Evolutionary conservation across 768 basidiomycete genomes (phyloP), one percentile per base, ranked within the genome.

Genomic region (Sarcodon aspratus): DNA sequence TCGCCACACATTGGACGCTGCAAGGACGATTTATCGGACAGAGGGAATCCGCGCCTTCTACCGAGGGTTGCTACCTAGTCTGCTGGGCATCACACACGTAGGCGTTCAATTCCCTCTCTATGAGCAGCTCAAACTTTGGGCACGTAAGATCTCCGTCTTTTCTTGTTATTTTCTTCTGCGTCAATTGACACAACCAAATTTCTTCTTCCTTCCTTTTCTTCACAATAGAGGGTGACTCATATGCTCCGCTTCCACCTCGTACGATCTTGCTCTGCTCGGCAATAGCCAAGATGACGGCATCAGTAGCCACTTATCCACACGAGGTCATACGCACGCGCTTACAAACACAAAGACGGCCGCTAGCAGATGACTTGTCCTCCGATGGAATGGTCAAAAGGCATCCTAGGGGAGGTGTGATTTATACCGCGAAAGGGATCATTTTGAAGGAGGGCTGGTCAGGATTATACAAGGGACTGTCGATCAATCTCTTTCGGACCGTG

Each of bases 321-420:
- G 96, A 99, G 65, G 96, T 99, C 40, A 75, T 99, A 34, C 86
- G 96, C n/a, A 98, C 96, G n/a, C 80, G 95, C 6, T 67, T 98
- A 44, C 96, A 99, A 65, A 94, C 95, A 3, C 79, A 83, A 56
- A 73, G 78, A 50, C 76, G 79, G 46, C 83, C 79, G 42, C 69
- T 86, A 44, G 79, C 79, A 11, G 76, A 79, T 47, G 40, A 42
- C 40, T 17, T 42, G 40, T 42, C 40, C 15, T 42, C 40, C 8
- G 40, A 42, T 42, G 78, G 79, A 21, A 77, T 80, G 76, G 56
- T 80, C 57, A 76, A 72, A 58, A 59, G 66, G 33, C 73, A 79
- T 50, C 68, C 71, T 6, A 68, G 70, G 50, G 70, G 78, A 47
- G 87, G 89, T n/a, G 68, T 93, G 51, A 62, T 89, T 33, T 75